Evolutionary conservation across 1,284 basidiomycete species (phyloP).

Genomic region (Rhizoctonia solani): DNA sequence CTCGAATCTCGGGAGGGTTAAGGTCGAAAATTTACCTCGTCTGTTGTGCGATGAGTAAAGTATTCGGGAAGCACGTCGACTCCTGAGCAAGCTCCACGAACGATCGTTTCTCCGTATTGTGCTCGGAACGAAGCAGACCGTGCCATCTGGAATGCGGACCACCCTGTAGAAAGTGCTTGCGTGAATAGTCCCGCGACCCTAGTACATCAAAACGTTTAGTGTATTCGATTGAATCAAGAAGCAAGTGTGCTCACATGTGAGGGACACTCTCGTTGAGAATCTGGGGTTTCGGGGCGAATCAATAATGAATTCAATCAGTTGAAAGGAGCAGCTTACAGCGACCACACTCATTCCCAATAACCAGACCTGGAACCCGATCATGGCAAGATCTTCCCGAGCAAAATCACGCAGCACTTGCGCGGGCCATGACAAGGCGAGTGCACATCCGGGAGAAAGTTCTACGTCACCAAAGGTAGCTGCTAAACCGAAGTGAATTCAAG

Average conservation of each 20-base stretch:
- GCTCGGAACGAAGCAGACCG: conserved; percentile 60
- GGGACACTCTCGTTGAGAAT: conserved; percentile 31
- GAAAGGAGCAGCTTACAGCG: conserved; percentile 49
- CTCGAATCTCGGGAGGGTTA: conserved; percentile 2
- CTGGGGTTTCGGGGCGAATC: neutral
- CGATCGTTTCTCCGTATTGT: conserved; percentile 60
- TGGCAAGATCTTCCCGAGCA: conserved; percentile 74
- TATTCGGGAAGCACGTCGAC: conserved; percentile 52
- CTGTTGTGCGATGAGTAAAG: conserved; percentile 42
- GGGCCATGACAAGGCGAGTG: conserved; percentile 17
- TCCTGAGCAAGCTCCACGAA: conserved; percentile 61
- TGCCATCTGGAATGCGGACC: conserved; percentile 67
- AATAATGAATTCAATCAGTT: neutral
- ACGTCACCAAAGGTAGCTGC: conserved; percentile 11
- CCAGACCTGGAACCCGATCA: conserved; percentile 79
- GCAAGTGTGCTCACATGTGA: neutral
- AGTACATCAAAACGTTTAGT: neutral
- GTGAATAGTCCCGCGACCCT: conserved; percentile 63
- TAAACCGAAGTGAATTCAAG: neutral
- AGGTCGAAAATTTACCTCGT: conserved; percentile 41
- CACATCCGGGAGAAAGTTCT: conserved; percentile 15
- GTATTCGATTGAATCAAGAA: neutral
- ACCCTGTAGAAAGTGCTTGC: conserved; percentile 69
- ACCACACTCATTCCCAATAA: conserved; percentile 76
- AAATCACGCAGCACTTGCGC: conserved; percentile 53